Evolutionary conservation across 1,284 basidiomycete genomes (phyloP), one percentile per base, ranked within the genome.

Genomic region (Xerocomus nothofagi): DNA sequence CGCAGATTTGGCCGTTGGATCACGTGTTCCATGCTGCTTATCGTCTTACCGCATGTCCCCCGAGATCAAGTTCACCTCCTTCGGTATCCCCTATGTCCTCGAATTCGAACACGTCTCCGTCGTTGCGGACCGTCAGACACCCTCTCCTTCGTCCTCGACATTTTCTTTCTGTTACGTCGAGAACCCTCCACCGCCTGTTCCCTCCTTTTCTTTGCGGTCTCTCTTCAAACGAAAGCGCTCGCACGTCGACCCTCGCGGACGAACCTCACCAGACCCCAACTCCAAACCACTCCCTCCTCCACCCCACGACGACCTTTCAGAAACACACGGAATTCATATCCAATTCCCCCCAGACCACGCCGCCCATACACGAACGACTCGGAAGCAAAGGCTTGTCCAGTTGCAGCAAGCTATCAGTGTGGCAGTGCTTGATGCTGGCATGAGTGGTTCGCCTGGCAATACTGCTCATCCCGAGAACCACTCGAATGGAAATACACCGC

Each of bases 391-490:
- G 27, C 61, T 78, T 6, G 57, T 60, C 40, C 65, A 61, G 37
- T 58, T 78, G 47, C 74, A 76, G 55, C 57, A 69, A 50, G 66
- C 68, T 27, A 77, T 78, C 46, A 71, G 69, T 37, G 61, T 62
- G 36, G 77, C 76, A 14, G 76, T 79, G n/a, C 55, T 71, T 24
- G 70, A 69, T 32, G 76, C 72, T 6, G 77, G 77, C 44, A 79
- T 78, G 76, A 68, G 71, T 49, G 56, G 68, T n/a, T 69, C 74
- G 1, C 61, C 65, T 7, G 53, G 47, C 4, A 60, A 47, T 40
- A 37, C 53, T 20, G 41, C 56, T 44, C 51, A 42, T 27, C 34
- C 48, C 2, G 42, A 45, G n/a, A 52, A 62, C 23, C 56, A 57
- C 38, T 40, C 18, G n/a, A 26, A 24, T 11, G 47, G 50, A 24